These are phyloP conservation scores for Ophiostoma sp. DNA, from an alignment of 2,329 filamentous ascomycete genomes.

Conservation along the genomic window DNA sequence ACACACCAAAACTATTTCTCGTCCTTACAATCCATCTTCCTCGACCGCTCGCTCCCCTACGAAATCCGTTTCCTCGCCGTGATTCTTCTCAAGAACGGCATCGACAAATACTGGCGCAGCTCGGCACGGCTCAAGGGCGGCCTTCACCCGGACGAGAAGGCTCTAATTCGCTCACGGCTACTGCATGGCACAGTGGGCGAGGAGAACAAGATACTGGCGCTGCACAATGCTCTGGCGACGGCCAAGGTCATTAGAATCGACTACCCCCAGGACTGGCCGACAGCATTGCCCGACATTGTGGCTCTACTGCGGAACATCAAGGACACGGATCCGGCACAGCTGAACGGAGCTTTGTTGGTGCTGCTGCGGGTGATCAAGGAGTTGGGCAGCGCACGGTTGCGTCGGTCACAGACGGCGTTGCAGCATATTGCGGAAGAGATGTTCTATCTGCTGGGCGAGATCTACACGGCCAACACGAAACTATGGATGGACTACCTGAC, in stretches of 20 bases:
- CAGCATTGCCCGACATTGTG: conserved; percentile 61
- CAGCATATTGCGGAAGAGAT: conserved; percentile 80
- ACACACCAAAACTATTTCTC: conserved; percentile 65
- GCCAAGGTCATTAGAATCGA: conserved; percentile 89
- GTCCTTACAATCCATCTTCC: conserved; percentile 72
- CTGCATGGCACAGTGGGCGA: conserved; percentile 78
- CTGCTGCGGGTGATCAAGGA: conserved; percentile 89
- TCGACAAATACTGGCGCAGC: conserved; percentile 89
- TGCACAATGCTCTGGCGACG: conserved; percentile 85
- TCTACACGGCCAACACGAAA: conserved; percentile 74
- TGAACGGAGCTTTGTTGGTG: conserved; percentile 72
- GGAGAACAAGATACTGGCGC: conserved; percentile 69
- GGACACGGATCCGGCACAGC: conserved; percentile 61
- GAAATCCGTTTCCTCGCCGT: conserved; percentile 86
- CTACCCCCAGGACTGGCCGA: conserved; percentile 82
- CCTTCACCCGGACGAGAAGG: conserved; percentile 73
- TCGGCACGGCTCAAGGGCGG: conserved; percentile 60
- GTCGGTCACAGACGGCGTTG: conserved; percentile 71
- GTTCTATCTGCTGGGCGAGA: conserved; percentile 72
- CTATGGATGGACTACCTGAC: conserved; percentile 66
- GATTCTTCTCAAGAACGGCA: conserved; percentile 94
- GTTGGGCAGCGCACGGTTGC: conserved; percentile 74
- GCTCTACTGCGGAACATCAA: conserved; percentile 61
- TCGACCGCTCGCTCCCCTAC: conserved; percentile 73
- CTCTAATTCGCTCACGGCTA: conserved; percentile 70